A percentile compares a stretch with the other conserved stretches of the same genome.
phyloP scores from a whole-genome alignment of 805 yeast species.

The Wickerhamiella qilinensis region DNA sequence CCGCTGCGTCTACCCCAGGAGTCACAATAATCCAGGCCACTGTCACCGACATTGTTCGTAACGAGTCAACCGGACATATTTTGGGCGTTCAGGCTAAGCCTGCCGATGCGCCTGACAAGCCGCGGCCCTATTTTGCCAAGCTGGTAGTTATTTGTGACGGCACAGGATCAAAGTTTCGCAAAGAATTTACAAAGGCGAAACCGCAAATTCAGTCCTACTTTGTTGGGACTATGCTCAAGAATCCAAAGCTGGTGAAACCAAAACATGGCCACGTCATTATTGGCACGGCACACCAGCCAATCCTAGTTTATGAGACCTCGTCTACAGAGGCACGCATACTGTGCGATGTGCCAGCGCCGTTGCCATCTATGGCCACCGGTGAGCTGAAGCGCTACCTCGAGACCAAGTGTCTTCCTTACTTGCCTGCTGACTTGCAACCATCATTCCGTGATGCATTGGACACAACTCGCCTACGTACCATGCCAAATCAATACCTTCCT shows the following conservation, averaged over 20 bases:
- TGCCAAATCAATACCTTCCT: conserved; percentile 88
- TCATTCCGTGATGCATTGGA: conserved; percentile 52
- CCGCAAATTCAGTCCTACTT: conserved; percentile 72
- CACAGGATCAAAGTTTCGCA: conserved; percentile 82
- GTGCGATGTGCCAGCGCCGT: conserved; percentile 68
- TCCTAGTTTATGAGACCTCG: conserved; percentile 75
- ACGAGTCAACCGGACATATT: conserved; percentile 38
- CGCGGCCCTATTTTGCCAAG: conserved; percentile 40
- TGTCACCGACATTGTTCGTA: conserved; percentile 49
- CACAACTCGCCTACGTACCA: conserved; percentile 46
- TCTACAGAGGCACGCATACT: conserved; percentile 71
- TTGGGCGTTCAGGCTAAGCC: conserved; percentile 46
- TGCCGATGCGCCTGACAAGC: conserved; percentile 13
- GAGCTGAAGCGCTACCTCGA: conserved; percentile 46
- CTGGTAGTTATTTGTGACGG: conserved; percentile 81
- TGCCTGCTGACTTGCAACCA: conserved; percentile 52
- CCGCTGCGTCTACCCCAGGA: conserved; percentile 55
- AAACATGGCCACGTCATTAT: conserved; percentile 81
- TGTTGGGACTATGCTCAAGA: conserved; percentile 59
- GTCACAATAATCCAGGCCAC: conserved; percentile 72
- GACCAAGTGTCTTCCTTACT: conserved; percentile 41
- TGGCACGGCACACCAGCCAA: conserved; percentile 67
- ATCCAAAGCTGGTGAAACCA: conserved; percentile 61
- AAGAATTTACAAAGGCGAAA: conserved; percentile 42
- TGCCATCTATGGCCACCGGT: conserved; percentile 49